Base-by-base conservation (phyloP, 2,329 filamentous ascomycete genomes). In the Penicillium sp. region DNA sequence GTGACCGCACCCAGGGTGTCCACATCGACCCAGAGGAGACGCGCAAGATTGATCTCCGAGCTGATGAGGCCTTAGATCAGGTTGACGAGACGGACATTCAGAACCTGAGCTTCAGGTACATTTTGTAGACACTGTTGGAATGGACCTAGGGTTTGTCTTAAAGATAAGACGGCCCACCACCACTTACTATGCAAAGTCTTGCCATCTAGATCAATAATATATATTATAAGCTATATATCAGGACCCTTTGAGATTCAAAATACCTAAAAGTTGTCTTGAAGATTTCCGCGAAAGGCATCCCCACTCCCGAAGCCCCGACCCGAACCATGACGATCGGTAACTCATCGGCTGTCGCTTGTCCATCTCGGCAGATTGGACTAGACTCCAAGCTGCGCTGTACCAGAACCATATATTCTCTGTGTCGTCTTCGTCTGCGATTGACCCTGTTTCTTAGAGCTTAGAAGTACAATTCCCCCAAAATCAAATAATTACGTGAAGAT, bases 1-100 rank as follows among this genome's bases (percentile, higher is more conserved):
- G 67, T 13, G 67, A 69, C 49, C 46, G 54, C 41, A 50, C 62
- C 30, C 60, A 66, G 35, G 67, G 66, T 1, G 44, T 62, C 2
- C 48, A 61, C 45, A 62, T 67, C 30, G 62, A 67, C 23, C 56
- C 64, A 13, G 64, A 65, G 52, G 63, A 64, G 17, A 47, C 13
- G 23, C 63, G 65, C 1, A 30, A 44, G 17, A 56, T 67, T 38
- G 54, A 62, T 21, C 47, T 66, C 2, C 56, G 56, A 13, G 52
- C 50, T 2, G 65, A 67, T 19, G 66, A 65, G 35, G 62, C 49
- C 11, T 46, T 70, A 6, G 64, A 62, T 19, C 51, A 63, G 4
- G 60, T 66, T 2, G 66, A 70, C 48, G 66, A 69, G 47, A 70
- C 67, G 11, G 67, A 70, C 52, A 58, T 64, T 15, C 65, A 69